These are phyloP conservation scores for Acanthamoeba castellanii DNA, from an alignment of 208 protist species.

Conservation along the genomic window DNA sequence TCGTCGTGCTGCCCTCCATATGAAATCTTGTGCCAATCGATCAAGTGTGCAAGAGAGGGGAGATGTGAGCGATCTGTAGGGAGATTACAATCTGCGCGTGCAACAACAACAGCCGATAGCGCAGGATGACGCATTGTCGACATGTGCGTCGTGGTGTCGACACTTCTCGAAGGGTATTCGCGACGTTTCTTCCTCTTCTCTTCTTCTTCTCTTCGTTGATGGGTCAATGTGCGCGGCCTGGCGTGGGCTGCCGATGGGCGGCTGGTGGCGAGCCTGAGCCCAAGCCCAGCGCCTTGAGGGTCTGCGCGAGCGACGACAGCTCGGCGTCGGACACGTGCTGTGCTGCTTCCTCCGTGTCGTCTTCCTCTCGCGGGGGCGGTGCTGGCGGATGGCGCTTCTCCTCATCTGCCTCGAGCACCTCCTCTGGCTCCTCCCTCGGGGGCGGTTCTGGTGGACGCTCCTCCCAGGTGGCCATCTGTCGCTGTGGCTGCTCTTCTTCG, in stretches of 20 bases:
- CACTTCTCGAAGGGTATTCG: neutral
- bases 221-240: neutral
- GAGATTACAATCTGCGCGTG: neutral
- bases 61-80: neutral
- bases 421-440: neutral
- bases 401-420: neutral
- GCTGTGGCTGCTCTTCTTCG: neutral
- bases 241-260: neutral
- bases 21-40: no score
- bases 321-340: neutral
- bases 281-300: slow-evolving; percentile 4
- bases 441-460: neutral
- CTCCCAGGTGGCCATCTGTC: neutral
- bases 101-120: neutral
- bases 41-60: neutral
- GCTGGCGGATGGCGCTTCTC: neutral
- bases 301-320: neutral
- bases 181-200: neutral
- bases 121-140: neutral
- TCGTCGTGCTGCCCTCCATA: neutral
- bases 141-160: no score
- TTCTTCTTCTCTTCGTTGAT: no score
- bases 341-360: neutral
- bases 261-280: neutral
- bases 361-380: neutral